Conservation (phyloP, 495 filamentous ascomycete genomes). For the Neurospora sp. region DNA sequence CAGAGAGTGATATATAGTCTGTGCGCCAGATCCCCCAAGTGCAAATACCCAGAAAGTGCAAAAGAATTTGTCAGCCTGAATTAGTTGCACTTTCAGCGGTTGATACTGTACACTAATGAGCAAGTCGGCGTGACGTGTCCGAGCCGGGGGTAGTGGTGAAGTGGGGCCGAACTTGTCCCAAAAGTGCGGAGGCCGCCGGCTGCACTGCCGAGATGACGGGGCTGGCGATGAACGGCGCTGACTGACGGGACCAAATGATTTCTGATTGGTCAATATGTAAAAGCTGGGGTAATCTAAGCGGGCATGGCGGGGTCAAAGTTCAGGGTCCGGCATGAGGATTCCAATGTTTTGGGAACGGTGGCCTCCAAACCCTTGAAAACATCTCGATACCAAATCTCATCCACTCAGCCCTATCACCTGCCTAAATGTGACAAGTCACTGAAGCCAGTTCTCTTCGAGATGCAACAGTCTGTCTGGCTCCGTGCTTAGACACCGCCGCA, state of each 20-base stretch:
- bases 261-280: neutral
- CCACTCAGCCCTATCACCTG: neutral
- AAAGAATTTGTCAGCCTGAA: too few relatives aligned
- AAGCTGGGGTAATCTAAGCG: neutral
- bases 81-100: too few relatives aligned
- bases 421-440: neutral
- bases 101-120: neutral
- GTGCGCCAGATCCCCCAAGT: too few relatives aligned
- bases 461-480: neutral
- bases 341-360: neutral
- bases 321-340: neutral
- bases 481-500: neutral
- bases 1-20: too few relatives aligned
- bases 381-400: neutral
- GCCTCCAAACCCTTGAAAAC: neutral
- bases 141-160: neutral
- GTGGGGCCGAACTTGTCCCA: neutral
- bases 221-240: neutral
- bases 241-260: neutral
- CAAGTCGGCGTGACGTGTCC: neutral
- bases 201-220: neutral
- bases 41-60: too few relatives aligned
- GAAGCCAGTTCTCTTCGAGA: neutral
- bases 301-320: neutral
- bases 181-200: neutral